Base-by-base conservation (phyloP, 192 early-diverging fungal genomes). In the Jimgerdemannia flammicorona region DNA sequence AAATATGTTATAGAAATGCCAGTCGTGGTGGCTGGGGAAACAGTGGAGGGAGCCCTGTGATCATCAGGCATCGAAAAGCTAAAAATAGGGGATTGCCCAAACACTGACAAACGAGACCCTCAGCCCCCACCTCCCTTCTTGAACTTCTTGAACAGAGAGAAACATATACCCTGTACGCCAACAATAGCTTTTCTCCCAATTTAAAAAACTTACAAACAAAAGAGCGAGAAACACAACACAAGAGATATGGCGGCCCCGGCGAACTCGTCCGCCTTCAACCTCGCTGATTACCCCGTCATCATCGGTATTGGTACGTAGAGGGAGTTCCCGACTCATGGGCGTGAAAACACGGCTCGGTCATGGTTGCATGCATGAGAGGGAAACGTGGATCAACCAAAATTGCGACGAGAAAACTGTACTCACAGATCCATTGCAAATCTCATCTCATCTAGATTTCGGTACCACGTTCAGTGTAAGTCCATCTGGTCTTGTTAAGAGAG, bases 381-480 rank as follows among this genome's bases (percentile, higher is more conserved):
- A 29, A 29, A 29, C 29, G 29, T 29, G 29, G 29, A 29, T 29
- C 64, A 65, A 65, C 14, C 19, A 19, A 14, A 18, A 65, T 14
- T 19, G 14, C 64, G 64, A 65, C 14, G 14, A 65, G 64, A 0
- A 65, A 1, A 65, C 64, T 18, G 64, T 29, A 29, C 29, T 29
- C 29, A 29, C 14, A 19, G n/a, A n/a, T 65, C 14, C 64, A 68
- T 20, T 68, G 67, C 40, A 68, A 20, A 68, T 9, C 18, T 68
- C 29, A 68, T 20, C 7, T 2, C 40, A 14, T 68, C 9, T 18
- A 68, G 67, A 68, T 19, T 68, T 68, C 19, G 67, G 67, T 18
- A 68, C 67, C 67, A 68, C 67, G 9, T 68, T 68, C 67, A 40
- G 29, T 20, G 67, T 68, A 68, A 68, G 67, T 20, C 18, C 19